Base-by-base conservation (phyloP, 2,329 filamentous ascomycete genomes). In the Aspergillus pseudonomiae region DNA sequence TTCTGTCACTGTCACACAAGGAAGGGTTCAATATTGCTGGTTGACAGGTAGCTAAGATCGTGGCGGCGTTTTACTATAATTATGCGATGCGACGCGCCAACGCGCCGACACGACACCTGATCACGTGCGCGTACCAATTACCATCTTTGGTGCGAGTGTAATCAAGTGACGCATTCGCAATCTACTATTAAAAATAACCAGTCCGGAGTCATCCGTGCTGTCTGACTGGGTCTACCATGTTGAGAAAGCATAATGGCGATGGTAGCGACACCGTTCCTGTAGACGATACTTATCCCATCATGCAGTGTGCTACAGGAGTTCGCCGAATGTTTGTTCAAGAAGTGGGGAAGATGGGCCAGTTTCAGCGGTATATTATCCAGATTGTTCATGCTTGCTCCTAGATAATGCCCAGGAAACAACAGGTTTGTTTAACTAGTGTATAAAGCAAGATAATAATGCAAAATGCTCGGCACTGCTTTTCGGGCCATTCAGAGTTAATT, bases 31-130 rank as follows among this genome's bases (percentile, higher is more conserved):
- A 11, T 28, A 30, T 19, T 30, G 26, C 24, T 30, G 26, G 28
- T 30, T 34, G 28, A 52, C 16, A 34, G 28, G n/a, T 26, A 19
- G 16, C 24, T 19, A 26, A 30, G 45, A 55, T 9, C 10, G 53
- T 10, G 34, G 45, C 54, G 52, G 45, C 34, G 34, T 24, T 32
- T 24, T 46, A 28, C 39, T 41, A 41, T 16, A 41, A 41, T 30
- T 21, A 57, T 34, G 24, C 52, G 46, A 59, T 62, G 61, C 57
- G 61, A 65, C 65, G 65, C 65, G 69, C 69, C 67, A 68, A 34
- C 67, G 69, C 70, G 70, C 62, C 59, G 32, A 32, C 54, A 57
- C 54, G 66, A 73, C 71, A 67, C 71, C 71, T 63, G 50, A 53
- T 71, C 71, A 73, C 71, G 71, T 73, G 71, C 34, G 10, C 0